These are phyloP conservation scores for Suillus brevipes DNA, from an alignment of 768 basidiomycete genomes.

Conservation along the genomic window DNA sequence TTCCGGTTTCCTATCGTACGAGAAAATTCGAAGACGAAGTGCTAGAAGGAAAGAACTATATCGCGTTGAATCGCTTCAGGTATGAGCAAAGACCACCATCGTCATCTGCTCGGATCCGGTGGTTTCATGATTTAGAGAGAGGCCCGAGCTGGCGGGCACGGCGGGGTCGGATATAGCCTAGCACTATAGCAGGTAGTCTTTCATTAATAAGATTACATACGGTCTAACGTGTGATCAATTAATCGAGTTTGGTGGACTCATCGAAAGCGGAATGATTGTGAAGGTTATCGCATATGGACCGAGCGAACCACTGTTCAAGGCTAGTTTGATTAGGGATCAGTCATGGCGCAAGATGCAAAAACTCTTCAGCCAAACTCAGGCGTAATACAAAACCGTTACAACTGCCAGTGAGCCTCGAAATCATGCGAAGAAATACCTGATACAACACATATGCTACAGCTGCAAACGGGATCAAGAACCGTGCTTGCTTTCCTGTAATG, in stretches of 20 bases:
- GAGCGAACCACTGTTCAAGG: not conserved
- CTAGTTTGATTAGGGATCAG: not conserved
- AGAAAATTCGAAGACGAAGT: not conserved
- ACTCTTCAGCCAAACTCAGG: not conserved
- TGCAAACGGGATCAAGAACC: not conserved
- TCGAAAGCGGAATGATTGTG: not conserved
- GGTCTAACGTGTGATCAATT: not conserved
- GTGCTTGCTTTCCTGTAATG: conserved; percentile 37
- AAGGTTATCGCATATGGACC: not conserved
- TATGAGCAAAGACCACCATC: too few species aligned
- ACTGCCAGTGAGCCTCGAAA: not conserved
- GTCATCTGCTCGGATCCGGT: not conserved
- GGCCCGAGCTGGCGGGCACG: not conserved
- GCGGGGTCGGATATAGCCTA: not conserved
- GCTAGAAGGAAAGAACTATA: conserved; percentile 1
- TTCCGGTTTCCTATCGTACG: not conserved
- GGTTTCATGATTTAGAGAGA: not conserved
- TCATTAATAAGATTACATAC: not conserved
- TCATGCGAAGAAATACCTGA: not conserved
- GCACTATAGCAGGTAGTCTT: not conserved
- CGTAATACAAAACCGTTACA: too few species aligned
- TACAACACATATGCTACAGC: not conserved
- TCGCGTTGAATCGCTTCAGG: not conserved
- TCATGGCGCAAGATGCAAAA: not conserved
- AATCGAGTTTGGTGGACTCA: not conserved